Base-by-base conservation (phyloP, 805 yeast genomes). In the Cyberlindnera misumaiensis region DNA sequence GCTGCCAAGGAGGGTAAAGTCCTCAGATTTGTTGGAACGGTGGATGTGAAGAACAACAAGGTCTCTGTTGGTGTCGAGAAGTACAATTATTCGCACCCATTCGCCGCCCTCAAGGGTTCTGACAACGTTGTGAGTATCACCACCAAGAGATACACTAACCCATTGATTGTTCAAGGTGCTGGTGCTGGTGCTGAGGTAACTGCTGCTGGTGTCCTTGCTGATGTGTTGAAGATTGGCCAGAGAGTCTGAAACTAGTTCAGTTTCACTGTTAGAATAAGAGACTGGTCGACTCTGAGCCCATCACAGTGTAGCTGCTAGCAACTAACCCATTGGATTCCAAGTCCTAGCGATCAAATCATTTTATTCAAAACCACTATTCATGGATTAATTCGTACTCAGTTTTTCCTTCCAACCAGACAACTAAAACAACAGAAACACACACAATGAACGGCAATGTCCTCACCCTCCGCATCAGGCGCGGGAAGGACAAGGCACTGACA, bases 141-240 rank as follows among this genome's bases (percentile, higher is more conserved):
- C 62, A 83, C 97, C 25, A 80, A 85, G 60, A 83, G 99, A 68
- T 93, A 93, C 65, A 75, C 82, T 30, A 87, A 86, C 64, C 98
- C 98, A 38, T 72, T 93, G 60, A 82, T 93, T 46, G 75, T 93
- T 53, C 98, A 93, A 72, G 99, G 99, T 65, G 98, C 99, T 25
- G 99, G 95, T 52, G 76, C 95, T 53, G 93, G 94, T 56, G 80
- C 80, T 33, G 83, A 67, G 13, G 85, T 80, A 33, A 78, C 84
- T 25, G 84, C 85, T 43, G 80, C 82, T 52, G 99, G 98, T 64
- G 97, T 93, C 32, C 73, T 93, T 49, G 95, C 94, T 38, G 99
- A 93, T 60, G 80, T 85, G 28, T 74, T 93, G 59, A 93, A 87
- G 71, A 80, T 87, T 52, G 96, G 94, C 32, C 88, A 89, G 67